Base-by-base conservation (phyloP, 805 yeast species). In the Starmera caribaea region DNA sequence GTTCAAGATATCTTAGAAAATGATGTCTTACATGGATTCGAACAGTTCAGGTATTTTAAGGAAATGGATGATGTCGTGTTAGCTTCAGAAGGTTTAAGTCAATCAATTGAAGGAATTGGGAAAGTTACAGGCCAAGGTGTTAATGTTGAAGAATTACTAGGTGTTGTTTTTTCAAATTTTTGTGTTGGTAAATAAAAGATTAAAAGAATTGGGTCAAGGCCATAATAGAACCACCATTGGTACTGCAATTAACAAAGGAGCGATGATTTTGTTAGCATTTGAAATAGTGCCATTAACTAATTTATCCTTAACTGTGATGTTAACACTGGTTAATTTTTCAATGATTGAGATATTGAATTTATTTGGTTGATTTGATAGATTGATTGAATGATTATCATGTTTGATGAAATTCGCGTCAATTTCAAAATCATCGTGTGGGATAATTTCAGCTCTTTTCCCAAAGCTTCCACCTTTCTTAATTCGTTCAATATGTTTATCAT, bases 61-160 rank as follows among this genome's bases (percentile, higher is more conserved):
- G 62, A 68, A 4, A 58, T 65, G 14, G 74, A 74, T 33, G 97
- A 89, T 48, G 76, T 87, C 2, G 90, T 86, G 0, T 57, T 87
- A 31, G 95, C 95, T 0, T 65, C 85, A 1, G 96, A 90, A 43
- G 79, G 82, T 40, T 65, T 92, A 32, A 71, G 73, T 37, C 71
- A 71, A 37, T 78, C 96, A 1, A 77, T 81, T 15, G 87, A 81
- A 12, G 96, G 96, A 0, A 82, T 92, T 31, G 97, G 97, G 0
- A 84, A 80, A 52, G 83, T 92, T 21, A 89, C 97, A 0, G 98
- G 97, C 1, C 83, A 84, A 32, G 74, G 86, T 0, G 76, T 90
- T 12, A 95, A 95, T 0, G 71, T 89, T 0, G 97, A 92, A 49
- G 97, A 92, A 53, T 78, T 92, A 1, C 64, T 92, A 5, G 96